phyloP scores from a whole-genome alignment of 2,329 filamentous ascomycete species.

The Penicillium sp. region DNA sequence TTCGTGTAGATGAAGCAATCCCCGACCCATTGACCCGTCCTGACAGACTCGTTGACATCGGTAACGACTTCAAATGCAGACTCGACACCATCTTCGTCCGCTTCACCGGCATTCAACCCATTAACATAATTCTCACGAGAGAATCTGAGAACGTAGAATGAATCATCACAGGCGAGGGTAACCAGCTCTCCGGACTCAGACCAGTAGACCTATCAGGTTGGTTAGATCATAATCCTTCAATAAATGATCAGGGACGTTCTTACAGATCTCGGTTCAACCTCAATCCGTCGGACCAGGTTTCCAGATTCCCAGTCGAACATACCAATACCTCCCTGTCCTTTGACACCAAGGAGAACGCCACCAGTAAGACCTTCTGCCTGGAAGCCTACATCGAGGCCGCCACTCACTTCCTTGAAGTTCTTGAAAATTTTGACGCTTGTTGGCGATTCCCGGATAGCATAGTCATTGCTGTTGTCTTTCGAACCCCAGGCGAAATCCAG shows the following conservation, averaged over 20 bases:
- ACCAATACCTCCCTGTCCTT: slow-evolving; percentile 90
- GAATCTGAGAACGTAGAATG: slow-evolving; percentile 91
- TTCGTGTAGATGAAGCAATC: slow-evolving; percentile 99
- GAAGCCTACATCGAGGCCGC: slow-evolving; percentile 91
- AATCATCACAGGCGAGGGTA: slow-evolving; percentile 89
- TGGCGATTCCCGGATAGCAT: slow-evolving; percentile 91
- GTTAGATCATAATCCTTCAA: slow-evolving; percentile 14
- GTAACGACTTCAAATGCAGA: slow-evolving; percentile 95
- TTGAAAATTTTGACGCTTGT: slow-evolving; percentile 97
- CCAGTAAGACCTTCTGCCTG: slow-evolving; percentile 89
- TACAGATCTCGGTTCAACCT: slow-evolving; percentile 70
- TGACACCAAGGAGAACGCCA: slow-evolving; percentile 89
- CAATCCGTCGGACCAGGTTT: slow-evolving; percentile 86
- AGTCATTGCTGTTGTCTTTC: slow-evolving; percentile 98
- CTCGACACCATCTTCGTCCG: slow-evolving; percentile 92
- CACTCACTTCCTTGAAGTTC: slow-evolving; percentile 92
- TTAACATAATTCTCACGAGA: slow-evolving; percentile 87
- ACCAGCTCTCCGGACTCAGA: slow-evolving; percentile 95
- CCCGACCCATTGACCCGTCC: slow-evolving; percentile 95
- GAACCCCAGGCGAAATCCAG: slow-evolving; percentile 96
- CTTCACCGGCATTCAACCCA: slow-evolving; percentile 78
- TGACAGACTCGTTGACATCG: slow-evolving; percentile 90
- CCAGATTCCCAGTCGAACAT: slow-evolving; percentile 97
- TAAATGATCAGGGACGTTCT: slow-evolving; percentile 28
- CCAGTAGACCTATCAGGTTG: slow-evolving; percentile 80